Conservation (phyloP, 2,329 filamentous ascomycete genomes). For the Botrytis porri region DNA sequence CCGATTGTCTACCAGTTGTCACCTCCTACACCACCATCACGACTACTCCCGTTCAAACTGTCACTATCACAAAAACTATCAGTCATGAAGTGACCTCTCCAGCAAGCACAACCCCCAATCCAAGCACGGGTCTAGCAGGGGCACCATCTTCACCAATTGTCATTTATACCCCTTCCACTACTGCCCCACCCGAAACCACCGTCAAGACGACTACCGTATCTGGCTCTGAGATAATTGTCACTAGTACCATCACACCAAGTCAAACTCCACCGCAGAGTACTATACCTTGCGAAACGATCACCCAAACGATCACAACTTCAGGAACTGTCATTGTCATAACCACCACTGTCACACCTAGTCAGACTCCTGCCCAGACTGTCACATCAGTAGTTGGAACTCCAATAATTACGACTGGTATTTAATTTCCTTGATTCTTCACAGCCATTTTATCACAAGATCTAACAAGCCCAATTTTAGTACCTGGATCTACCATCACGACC, state of each 20-base stretch:
- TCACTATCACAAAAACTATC: slow-evolving; percentile 12
- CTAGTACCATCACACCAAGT: neutral
- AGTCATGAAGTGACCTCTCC: neutral
- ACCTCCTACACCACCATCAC: slow-evolving; percentile 17
- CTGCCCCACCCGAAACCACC: neutral
- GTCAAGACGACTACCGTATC: slow-evolving; percentile 4
- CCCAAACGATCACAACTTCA: slow-evolving; percentile 1
- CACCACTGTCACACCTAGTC: neutral
- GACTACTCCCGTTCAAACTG: slow-evolving; percentile 3
- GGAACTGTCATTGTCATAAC: neutral
- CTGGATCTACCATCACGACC: neutral
- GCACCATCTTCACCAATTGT: neutral
- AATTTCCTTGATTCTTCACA: neutral
- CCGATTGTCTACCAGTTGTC: neutral
- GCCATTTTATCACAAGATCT: neutral
- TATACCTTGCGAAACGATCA: slow-evolving; percentile 1
- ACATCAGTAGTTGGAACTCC: neutral
- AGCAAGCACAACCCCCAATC: neutral
- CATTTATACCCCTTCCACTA: neutral
- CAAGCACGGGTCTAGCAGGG: neutral
- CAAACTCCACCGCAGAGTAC: neutral
- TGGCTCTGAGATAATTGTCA: neutral
- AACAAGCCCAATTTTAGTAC: neutral
- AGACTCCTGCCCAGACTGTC: neutral
- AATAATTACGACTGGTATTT: slow-evolving; percentile 5